Conservation (phyloP, 352 stramenopile genomes). For the Phytophthora hibernalis region DNA sequence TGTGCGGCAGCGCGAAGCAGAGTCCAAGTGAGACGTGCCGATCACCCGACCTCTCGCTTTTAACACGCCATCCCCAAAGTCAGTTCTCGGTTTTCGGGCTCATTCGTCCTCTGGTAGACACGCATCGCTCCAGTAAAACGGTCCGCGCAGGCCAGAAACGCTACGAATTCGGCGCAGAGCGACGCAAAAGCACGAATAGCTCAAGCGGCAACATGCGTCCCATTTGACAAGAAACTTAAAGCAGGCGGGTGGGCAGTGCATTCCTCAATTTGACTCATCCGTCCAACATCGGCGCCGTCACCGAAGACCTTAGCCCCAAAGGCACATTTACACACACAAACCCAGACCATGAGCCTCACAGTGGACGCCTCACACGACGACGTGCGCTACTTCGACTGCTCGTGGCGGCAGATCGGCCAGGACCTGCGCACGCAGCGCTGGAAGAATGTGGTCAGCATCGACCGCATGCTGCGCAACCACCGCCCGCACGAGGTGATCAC, state of each 20-base stretch:
- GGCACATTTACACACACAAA: neutral
- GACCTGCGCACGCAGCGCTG: slow-evolving; percentile 52
- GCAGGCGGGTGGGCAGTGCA: neutral
- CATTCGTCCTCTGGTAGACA: too few species aligned
- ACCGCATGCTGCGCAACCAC: slow-evolving; percentile 70
- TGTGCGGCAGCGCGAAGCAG: slow-evolving; percentile 1
- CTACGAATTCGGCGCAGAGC: neutral
- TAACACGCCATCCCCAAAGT: slow-evolving; percentile 22
- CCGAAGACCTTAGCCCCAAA: neutral
- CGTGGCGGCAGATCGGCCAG: slow-evolving; percentile 32
- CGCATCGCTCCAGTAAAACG: slow-evolving; percentile 7
- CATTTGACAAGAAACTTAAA: neutral
- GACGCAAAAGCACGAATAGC: slow-evolving; percentile 20
- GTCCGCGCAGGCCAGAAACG: slow-evolving; percentile 1
- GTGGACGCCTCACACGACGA: slow-evolving; percentile 17
- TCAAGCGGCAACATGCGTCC: neutral
- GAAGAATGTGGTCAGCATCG: slow-evolving; percentile 60
- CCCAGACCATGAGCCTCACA: slow-evolving; percentile 15
- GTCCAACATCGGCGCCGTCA: neutral
- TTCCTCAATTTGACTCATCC: slow-evolving; percentile 1
- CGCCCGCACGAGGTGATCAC: slow-evolving; percentile 70
- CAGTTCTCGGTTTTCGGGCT: neutral
- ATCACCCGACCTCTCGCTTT: slow-evolving; percentile 12
- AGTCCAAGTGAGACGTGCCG: neutral
- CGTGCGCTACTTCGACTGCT: slow-evolving; percentile 31